Conservation (phyloP, 1,139 yeast species). For the Taphrina populina region DNA sequence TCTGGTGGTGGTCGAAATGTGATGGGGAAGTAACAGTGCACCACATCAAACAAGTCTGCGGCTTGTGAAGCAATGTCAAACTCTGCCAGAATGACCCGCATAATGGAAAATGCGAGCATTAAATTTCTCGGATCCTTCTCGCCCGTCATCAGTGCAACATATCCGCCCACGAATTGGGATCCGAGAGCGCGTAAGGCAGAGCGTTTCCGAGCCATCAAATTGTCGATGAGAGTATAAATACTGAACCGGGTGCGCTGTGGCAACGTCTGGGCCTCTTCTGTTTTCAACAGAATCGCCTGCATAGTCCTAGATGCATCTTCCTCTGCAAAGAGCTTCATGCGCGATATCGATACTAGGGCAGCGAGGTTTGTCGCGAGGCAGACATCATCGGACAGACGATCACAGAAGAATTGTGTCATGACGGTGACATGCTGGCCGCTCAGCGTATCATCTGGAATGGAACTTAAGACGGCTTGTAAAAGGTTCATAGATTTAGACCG, state of each 20-base stretch:
- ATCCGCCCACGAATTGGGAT: slow-evolving; percentile 55
- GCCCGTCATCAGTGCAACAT: slow-evolving; percentile 69
- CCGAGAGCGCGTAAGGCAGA: slow-evolving; percentile 42
- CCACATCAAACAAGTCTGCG: slow-evolving; percentile 71
- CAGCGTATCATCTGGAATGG: slow-evolving; percentile 25
- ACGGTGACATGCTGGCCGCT: slow-evolving; percentile 3
- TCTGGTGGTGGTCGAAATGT: slow-evolving; percentile 80
- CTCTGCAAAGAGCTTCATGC: slow-evolving; percentile 19
- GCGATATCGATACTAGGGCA: slow-evolving; percentile 25
- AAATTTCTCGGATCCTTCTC: slow-evolving; percentile 94
- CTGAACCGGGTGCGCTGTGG: slow-evolving; percentile 65
- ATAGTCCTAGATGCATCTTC: slow-evolving; percentile 9
- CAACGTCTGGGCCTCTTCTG: slow-evolving; percentile 43
- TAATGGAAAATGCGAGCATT: slow-evolving; percentile 64
- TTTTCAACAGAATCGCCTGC: not conserved
- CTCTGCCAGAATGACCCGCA: slow-evolving; percentile 51
- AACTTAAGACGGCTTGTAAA: not conserved
- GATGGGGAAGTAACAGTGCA: slow-evolving; percentile 95
- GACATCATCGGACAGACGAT: slow-evolving; percentile 24
- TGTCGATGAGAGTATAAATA: slow-evolving; percentile 56
- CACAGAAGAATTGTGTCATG: slow-evolving; percentile 35
- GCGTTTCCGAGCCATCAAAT: slow-evolving; percentile 44
- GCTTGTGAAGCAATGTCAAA: slow-evolving; percentile 47
- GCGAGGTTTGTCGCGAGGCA: slow-evolving; percentile 14
- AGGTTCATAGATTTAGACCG: slow-evolving; percentile 46